phyloP scores from a whole-genome alignment of 306 rosid genomes.

The Delonix regia region DNA sequence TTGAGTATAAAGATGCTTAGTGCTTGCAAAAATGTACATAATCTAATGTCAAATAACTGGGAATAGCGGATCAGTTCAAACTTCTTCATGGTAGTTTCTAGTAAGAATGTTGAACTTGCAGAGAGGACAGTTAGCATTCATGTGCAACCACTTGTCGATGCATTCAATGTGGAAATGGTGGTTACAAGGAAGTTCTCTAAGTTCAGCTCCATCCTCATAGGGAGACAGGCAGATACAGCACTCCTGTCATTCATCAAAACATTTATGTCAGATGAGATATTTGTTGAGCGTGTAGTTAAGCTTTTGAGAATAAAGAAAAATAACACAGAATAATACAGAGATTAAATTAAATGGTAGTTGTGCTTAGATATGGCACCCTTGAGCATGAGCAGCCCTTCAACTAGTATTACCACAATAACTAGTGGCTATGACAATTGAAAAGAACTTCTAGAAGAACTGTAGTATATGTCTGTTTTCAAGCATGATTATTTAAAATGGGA shows the following conservation, averaged over 20 bases:
- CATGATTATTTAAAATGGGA: constrained; percentile 2
- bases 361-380: not conserved
- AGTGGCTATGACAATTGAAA: not conserved
- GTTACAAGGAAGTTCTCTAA: constrained; percentile 81
- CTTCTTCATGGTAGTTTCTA: constrained; percentile 44
- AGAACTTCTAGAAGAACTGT: not conserved
- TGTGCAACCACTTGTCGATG: constrained; percentile 88
- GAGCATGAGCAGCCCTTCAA: not conserved
- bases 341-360: not conserved
- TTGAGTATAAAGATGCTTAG: too few relatives aligned
- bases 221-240: constrained; percentile 81
- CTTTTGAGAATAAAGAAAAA: too few relatives aligned
- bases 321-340: not conserved
- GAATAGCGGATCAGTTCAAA: not conserved
- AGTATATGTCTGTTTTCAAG: not conserved
- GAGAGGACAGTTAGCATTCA: constrained; percentile 84
- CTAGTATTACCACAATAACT: not conserved
- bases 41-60: not conserved
- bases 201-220: constrained; percentile 68
- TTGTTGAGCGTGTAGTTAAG: too few relatives aligned
- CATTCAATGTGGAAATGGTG: constrained; percentile 87
- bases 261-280: constrained; percentile 37
- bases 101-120: constrained; percentile 81
- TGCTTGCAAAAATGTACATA: constrained; percentile 8
- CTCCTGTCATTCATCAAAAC: constrained; percentile 58